Evolutionary conservation across 2,329 filamentous ascomycete species (phyloP).

Genomic region (Fusarium nisikadoi): DNA sequence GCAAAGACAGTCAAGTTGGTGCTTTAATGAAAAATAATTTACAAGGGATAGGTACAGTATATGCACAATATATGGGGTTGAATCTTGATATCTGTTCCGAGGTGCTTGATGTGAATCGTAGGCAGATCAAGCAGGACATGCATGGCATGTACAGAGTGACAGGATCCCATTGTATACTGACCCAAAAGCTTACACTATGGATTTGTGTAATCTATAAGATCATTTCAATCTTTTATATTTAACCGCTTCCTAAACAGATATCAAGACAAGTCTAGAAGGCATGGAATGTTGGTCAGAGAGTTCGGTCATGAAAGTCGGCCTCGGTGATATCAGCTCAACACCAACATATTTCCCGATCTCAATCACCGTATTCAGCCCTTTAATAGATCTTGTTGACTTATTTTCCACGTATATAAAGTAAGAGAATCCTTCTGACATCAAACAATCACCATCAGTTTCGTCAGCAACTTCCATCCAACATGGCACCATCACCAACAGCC

Average conservation of each 20-base stretch:
- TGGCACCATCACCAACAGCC: slow-evolving; percentile 35
- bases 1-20: neutral
- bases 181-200: neutral
- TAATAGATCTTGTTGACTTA: neutral
- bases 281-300: neutral
- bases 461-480: neutral
- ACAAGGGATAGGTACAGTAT: too few relatives aligned
- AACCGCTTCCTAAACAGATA: neutral
- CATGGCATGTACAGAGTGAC: neutral
- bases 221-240: neutral
- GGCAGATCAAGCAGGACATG: neutral
- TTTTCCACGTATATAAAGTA: slow-evolving; percentile 3
- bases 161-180: too few relatives aligned
- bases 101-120: neutral
- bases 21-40: neutral
- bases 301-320: slow-evolving; percentile 21
- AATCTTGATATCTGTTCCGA: neutral
- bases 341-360: neutral
- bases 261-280: neutral
- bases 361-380: neutral
- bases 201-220: neutral
- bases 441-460: neutral
- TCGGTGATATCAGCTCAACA: slow-evolving; percentile 27
- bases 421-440: neutral
- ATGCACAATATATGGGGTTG: neutral